A percentile compares a stretch with the other conserved stretches of the same genome.
phyloP scores from a whole-genome alignment of 2,329 filamentous ascomycete genomes.

The Aspergillus ruber region DNA sequence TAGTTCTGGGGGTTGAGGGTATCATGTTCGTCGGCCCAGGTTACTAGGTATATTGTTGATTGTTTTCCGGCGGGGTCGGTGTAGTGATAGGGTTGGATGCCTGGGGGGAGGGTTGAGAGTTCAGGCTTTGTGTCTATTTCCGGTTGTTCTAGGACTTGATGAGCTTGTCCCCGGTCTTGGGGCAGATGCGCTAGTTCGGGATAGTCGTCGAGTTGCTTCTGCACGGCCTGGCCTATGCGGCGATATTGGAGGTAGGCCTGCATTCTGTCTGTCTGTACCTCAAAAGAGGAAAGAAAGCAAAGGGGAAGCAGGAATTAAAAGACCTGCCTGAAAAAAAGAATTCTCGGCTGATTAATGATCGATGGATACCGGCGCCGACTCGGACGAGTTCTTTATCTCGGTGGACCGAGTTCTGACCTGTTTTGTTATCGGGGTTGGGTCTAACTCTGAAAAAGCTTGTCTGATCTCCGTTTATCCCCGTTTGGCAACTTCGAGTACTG shows the following conservation, averaged over 20 bases:
- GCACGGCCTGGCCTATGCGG: slow-evolving; percentile 13
- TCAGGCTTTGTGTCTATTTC: background rate
- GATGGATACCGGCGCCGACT: background rate
- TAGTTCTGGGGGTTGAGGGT: slow-evolving; percentile 36
- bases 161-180: no score
- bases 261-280: slow-evolving; percentile 7
- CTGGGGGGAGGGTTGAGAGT: background rate
- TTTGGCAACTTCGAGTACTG: background rate
- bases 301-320: background rate
- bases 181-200: background rate
- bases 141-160: background rate
- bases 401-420: background rate
- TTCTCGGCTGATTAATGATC: background rate
- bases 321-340: background rate
- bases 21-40: slow-evolving; percentile 35
- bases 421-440: background rate
- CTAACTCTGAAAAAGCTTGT: background rate
- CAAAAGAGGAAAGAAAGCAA: background rate
- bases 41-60: slow-evolving; percentile 30
- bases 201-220: slow-evolving; percentile 9
- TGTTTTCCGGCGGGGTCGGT: slow-evolving; percentile 10
- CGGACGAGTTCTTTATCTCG: background rate
- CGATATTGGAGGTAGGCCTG: slow-evolving; percentile 21
- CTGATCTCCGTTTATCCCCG: no score
- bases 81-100: slow-evolving; percentile 9